A percentile compares a stretch with the other conserved stretches of the same genome.
Evolutionary conservation across 2,329 filamentous ascomycete genomes (phyloP).

Genomic region (Xylaria sp.): DNA sequence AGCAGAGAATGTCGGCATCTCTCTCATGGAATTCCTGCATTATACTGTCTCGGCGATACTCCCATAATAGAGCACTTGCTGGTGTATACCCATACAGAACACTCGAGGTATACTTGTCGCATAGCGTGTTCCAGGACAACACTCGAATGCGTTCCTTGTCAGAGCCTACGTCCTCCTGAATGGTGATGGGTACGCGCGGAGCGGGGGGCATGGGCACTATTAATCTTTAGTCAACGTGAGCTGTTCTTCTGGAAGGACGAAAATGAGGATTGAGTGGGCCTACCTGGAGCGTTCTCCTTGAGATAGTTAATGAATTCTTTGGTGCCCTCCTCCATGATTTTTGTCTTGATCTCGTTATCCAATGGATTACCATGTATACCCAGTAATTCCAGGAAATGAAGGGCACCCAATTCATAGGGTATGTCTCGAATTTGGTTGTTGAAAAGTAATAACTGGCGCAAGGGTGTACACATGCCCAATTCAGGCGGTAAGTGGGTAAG

Average conservation of each 20-base stretch:
- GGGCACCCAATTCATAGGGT: slow-evolving; percentile 86
- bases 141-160: slow-evolving; percentile 80
- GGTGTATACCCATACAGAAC: slow-evolving; percentile 92
- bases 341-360: slow-evolving; percentile 78
- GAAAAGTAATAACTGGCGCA: slow-evolving; percentile 87
- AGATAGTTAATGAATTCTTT: slow-evolving; percentile 84
- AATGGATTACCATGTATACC: slow-evolving; percentile 94
- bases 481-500: slow-evolving; percentile 85
- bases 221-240: slow-evolving; percentile 11
- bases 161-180: slow-evolving; percentile 73
- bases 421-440: slow-evolving; percentile 88
- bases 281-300: slow-evolving; percentile 86
- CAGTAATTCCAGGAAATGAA: slow-evolving; percentile 88
- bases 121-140: slow-evolving; percentile 94
- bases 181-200: slow-evolving; percentile 80
- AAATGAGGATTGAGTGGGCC: slow-evolving; percentile 50
- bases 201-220: slow-evolving; percentile 81
- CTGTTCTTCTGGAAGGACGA: not conserved
- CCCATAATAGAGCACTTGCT: slow-evolving; percentile 83
- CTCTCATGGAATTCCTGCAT: slow-evolving; percentile 82
- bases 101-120: slow-evolving; percentile 89
- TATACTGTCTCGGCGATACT: slow-evolving; percentile 84
- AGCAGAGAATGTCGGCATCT: slow-evolving; percentile 87
- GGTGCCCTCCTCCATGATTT: slow-evolving; percentile 88
- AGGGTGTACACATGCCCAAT: slow-evolving; percentile 94